Base-by-base conservation (phyloP, 2,329 filamentous ascomycete species). In the Dothideomycetes sp. region DNA sequence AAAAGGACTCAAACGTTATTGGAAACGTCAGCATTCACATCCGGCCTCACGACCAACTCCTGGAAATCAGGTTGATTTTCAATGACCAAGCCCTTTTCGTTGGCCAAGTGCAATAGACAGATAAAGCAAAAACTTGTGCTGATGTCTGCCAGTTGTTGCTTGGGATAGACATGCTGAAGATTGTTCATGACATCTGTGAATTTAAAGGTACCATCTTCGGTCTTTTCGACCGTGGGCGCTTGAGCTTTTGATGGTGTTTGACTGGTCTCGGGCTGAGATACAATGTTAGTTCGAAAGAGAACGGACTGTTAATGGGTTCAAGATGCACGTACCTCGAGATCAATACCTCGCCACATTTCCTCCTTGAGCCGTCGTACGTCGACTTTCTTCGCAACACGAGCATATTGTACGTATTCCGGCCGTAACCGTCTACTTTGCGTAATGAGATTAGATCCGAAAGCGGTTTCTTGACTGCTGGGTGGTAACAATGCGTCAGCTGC, bases 71-170 rank as follows among this genome's bases (percentile, higher is more conserved):
- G 67, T 30, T 73, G 66, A 41, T 78, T 79, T 49, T 82, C 74
- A 47, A 95, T 82, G 17, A 82, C 71, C 27, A 95, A 68, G 0
- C 88, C 88, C 65, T 93, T 89, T 58, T 95, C 88, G 63, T 95
- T 95, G 45, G 88, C 88, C 53, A 95, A 60, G 63, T 95, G 88
- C 49, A 95, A 67, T 44, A 94, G 65, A 53, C 84, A 93, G 48
- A 98, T 98, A 64, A 96, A 98, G 60, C 91, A 94, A 51, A 75
- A 82, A 12, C 72, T 93, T 0, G 91, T 98, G 24, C 87, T 94
- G 55, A 98, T 96, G 62, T 98, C 91, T 46, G 82, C 79, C 78
- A 98, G 84, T 45, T 79, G 77, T 51, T 84, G 73, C 60, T 84
- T 83, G 9, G 87, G 81, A 56, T 98, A 98, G 6, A 94, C 86